phyloP scores from a whole-genome alignment of 2,329 filamentous ascomycete species.

The Cytospora leucostoma region DNA sequence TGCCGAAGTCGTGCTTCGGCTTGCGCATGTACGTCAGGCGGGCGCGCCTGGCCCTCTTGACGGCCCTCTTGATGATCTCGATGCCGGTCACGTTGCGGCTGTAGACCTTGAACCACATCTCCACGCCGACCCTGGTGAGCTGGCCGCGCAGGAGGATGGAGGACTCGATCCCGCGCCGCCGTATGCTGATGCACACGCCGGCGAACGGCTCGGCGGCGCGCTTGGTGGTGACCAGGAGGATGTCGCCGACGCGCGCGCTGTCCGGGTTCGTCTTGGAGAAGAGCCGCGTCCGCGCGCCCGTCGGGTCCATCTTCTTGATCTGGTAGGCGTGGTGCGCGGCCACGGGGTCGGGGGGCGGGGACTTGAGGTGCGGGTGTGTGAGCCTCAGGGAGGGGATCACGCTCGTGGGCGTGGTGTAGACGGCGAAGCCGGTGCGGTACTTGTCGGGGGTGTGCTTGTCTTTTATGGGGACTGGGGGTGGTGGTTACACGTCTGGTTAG shows the following conservation, averaged over 20 bases:
- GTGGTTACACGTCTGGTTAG: background rate
- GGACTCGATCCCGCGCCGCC: conserved; percentile 84
- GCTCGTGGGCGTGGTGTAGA: conserved; percentile 41
- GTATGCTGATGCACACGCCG: conserved; percentile 85
- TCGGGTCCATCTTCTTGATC: conserved; percentile 77
- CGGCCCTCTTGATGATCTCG: conserved; percentile 85
- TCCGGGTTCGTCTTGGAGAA: conserved; percentile 79
- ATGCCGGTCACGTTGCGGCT: conserved; percentile 86
- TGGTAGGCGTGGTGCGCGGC: conserved; percentile 67
- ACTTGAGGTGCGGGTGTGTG: conserved; percentile 22
- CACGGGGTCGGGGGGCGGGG: conserved; percentile 57
- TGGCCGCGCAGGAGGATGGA: conserved; percentile 84
- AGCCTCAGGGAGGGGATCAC: conserved; percentile 21
- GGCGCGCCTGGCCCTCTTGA: conserved; percentile 83
- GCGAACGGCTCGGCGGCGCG: conserved; percentile 82
- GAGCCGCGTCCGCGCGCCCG: conserved; percentile 76
- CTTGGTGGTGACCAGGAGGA: conserved; percentile 84
- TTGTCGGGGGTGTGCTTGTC: conserved; percentile 35
- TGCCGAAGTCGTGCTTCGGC: conserved; percentile 84
- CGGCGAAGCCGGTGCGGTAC: conserved; percentile 49
- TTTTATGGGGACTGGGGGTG: conserved; percentile 33
- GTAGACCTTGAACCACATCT: conserved; percentile 98
- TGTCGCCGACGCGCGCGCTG: conserved; percentile 80
- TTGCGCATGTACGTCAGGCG: conserved; percentile 89
- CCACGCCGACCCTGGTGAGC: conserved; percentile 82